A percentile compares a stretch with the other conserved stretches of the same genome.
These are phyloP conservation scores for Candida neerlandica DNA, from an alignment of 1,139 yeast species.

Conservation along the genomic window DNA sequence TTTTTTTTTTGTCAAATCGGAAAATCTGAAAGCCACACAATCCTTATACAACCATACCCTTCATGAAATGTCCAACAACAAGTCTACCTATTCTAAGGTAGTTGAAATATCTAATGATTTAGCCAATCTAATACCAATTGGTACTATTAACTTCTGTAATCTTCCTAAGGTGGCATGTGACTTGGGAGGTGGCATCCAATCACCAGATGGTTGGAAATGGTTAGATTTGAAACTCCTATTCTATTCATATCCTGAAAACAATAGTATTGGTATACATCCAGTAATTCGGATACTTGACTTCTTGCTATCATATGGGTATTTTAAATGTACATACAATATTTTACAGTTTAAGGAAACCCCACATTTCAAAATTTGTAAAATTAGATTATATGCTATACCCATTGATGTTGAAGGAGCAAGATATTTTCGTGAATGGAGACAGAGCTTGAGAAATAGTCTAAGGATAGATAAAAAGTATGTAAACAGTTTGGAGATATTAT, in stretches of 20 bases:
- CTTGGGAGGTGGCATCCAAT: constrained; percentile 32
- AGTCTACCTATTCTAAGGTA: constrained; percentile 14
- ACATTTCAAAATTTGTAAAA: constrained; percentile 23
- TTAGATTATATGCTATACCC: constrained; percentile 55
- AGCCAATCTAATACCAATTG: constrained; percentile 44
- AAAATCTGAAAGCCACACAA: neutral
- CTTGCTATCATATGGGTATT: constrained; percentile 38
- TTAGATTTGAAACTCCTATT: constrained; percentile 38
- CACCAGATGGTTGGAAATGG: constrained; percentile 50
- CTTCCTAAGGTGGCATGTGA: constrained; percentile 35
- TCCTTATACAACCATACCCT: neutral
- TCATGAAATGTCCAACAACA: constrained; percentile 4
- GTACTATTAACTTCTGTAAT: constrained; percentile 45
- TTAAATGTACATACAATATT: constrained; percentile 48
- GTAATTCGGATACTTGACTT: constrained; percentile 39
- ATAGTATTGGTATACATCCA: neutral
- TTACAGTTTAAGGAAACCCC: constrained; percentile 11
- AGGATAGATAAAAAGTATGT: constrained; percentile 30
- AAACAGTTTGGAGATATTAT: constrained; percentile 31
- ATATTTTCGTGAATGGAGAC: constrained; percentile 35
- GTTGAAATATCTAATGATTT: constrained; percentile 44
- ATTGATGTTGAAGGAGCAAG: constrained; percentile 43
- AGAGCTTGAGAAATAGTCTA: constrained; percentile 17
- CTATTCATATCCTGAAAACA: neutral
- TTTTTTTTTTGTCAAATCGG: no score